Percentiles rank a stretch among this genome's conserved stretches.
Evolutionary conservation across 495 filamentous ascomycete genomes (phyloP).

Genomic region (Tetracladium setigerum): DNA sequence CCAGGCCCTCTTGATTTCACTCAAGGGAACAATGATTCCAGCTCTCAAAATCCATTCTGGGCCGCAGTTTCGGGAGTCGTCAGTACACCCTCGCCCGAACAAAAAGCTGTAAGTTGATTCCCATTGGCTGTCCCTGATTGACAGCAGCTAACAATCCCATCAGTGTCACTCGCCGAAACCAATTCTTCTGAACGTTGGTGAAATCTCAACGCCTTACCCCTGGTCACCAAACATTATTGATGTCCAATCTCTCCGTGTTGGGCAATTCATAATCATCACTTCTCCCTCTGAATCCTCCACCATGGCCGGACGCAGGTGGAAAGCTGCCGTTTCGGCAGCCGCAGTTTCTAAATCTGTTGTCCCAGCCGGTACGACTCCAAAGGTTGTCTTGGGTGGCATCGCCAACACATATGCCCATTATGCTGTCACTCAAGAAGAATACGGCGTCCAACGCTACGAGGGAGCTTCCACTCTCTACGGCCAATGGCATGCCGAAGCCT

Average conservation of each 20-base stretch:
- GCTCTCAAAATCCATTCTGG: conserved; percentile 74
- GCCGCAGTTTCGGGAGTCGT: conserved; percentile 64
- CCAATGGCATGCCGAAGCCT: conserved; percentile 71
- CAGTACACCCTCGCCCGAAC: conserved; percentile 59
- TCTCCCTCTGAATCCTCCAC: conserved; percentile 85
- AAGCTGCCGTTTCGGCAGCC: conserved; percentile 56
- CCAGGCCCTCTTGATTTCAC: conserved; percentile 92
- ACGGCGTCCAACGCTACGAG: conserved; percentile 85
- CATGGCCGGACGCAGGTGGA: conserved; percentile 92
- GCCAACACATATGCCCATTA: conserved; percentile 96
- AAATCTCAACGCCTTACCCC: conserved; percentile 65
- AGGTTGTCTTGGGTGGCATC: conserved; percentile 73
- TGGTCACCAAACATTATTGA: conserved; percentile 94
- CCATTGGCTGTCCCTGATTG: too few relatives aligned
- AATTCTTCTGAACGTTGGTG: conserved; percentile 83
- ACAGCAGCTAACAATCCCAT: too few relatives aligned
- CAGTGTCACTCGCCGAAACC: conserved; percentile 88
- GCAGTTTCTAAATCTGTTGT: conserved; percentile 23
- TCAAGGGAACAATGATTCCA: conserved; percentile 65
- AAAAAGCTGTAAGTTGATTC: too few relatives aligned
- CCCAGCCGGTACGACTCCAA: conserved; percentile 28
- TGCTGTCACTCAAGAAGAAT: conserved; percentile 84
- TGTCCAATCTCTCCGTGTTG: conserved; percentile 82
- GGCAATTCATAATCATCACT: conserved; percentile 81
- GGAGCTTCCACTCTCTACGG: conserved; percentile 93